These are phyloP conservation scores for Acanthamoeba divionensis DNA, from an alignment of 208 protist genomes.

Conservation along the genomic window DNA sequence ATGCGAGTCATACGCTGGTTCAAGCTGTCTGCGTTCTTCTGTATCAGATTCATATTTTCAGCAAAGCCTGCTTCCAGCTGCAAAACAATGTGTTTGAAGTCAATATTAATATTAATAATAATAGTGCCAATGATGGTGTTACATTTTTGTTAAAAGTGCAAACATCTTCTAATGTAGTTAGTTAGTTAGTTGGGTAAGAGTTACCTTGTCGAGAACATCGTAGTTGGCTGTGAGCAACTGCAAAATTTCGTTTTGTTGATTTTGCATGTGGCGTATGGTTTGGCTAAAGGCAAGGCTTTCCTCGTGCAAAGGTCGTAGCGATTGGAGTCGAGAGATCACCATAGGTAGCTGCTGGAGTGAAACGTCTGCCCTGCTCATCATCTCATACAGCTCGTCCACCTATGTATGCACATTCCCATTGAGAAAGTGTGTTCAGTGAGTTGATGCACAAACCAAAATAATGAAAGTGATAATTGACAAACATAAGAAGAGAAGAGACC, in stretches of 20 bases:
- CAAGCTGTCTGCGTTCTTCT: constrained; percentile 49
- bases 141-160: not conserved
- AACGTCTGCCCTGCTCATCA: constrained; percentile 46
- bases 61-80: constrained; percentile 27
- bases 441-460: not conserved
- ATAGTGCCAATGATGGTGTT: not conserved
- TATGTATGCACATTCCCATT: not conserved
- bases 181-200: not conserved
- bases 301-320: constrained; percentile 24
- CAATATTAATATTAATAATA: not conserved
- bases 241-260: constrained; percentile 18
- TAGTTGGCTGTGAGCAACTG: constrained; percentile 40
- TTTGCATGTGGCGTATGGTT: not conserved
- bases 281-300: constrained; percentile 46
- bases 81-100: not conserved
- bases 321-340: constrained; percentile 31
- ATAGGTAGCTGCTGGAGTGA: constrained; percentile 21
- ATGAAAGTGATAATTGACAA: not conserved
- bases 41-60: constrained; percentile 37
- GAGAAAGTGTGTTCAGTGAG: not conserved
- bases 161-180: not conserved
- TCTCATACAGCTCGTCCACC: constrained; percentile 53
- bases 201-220: not conserved
- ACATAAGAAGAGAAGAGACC: not conserved
- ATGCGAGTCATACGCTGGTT: not conserved